Percentiles rank a stretch among this genome's conserved stretches.
Conservation (phyloP, 176 grass and related monocot genomes). For the Eragrostis curvula region DNA sequence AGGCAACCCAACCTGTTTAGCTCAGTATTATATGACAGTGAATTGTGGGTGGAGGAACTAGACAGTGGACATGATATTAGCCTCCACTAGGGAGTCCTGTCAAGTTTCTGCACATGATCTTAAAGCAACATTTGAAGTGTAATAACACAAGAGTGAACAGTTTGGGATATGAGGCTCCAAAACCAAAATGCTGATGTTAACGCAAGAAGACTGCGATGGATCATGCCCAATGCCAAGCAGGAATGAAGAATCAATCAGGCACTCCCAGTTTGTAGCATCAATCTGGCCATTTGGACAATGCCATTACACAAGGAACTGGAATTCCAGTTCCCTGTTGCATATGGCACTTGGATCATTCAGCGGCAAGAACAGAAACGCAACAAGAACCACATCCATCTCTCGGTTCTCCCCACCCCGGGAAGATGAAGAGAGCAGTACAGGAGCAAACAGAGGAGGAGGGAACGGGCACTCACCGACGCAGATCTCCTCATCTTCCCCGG, state of each 20-base stretch:
- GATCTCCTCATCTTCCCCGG: conserved; percentile 69
- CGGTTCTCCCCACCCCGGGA: background rate
- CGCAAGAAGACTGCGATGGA: background rate
- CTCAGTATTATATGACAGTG: background rate
- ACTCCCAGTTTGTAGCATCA: background rate
- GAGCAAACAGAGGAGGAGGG: background rate
- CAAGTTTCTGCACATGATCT: no score
- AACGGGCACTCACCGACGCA: conserved; percentile 50
- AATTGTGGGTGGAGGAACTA: background rate
- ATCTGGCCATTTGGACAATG: background rate
- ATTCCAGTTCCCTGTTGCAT: background rate
- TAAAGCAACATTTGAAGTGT: conserved; percentile 13
- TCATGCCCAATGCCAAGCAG: conserved; percentile 5
- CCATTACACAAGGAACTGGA: background rate
- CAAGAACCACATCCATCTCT: background rate
- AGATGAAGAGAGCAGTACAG: conserved; percentile 13
- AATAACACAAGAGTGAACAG: background rate
- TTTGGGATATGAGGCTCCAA: background rate
- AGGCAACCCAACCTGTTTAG: background rate
- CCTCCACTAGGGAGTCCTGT: no score
- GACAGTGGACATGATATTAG: no score
- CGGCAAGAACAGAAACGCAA: background rate
- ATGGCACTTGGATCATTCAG: background rate
- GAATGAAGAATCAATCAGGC: conserved; percentile 16
- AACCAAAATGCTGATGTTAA: background rate